Evolutionary conservation across 805 yeast species (phyloP).

Genomic region (Kazachstania africana): DNA sequence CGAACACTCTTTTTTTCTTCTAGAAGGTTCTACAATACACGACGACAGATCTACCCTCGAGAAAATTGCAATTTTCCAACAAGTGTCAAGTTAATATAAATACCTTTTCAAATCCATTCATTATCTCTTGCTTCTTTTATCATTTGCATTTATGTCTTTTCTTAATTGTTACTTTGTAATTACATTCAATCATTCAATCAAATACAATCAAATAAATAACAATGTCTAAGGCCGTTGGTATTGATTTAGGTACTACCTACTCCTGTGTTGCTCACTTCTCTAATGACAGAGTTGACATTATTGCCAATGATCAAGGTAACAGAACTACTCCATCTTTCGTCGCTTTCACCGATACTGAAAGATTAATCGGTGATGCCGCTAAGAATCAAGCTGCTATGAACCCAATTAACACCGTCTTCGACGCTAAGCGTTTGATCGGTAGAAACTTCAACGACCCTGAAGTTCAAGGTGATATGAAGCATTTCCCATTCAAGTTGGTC

Average conservation of each 20-base stretch:
- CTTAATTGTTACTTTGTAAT: no score
- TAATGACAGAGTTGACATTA: constrained; percentile 83
- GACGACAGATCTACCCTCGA: no score
- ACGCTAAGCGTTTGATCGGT: constrained; percentile 88
- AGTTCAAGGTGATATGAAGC: constrained; percentile 50
- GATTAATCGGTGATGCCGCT: constrained; percentile 40
- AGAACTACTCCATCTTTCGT: constrained; percentile 96
- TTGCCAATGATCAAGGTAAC: constrained; percentile 97
- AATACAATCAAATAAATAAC: constrained; percentile 3
- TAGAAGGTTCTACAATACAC: no score
- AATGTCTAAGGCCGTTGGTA: constrained; percentile 43
- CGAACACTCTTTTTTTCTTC: no score
- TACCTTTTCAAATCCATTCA: no score
- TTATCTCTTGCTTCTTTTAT: no score
- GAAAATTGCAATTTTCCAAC: no score
- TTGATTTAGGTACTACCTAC: constrained; percentile 95
- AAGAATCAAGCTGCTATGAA: constrained; percentile 98
- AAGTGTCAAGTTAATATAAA: no score
- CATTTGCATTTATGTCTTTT: no score
- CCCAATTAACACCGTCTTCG: constrained; percentile 87
- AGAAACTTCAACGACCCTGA: constrained; percentile 49
- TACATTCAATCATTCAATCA: no score
- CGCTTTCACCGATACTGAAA: constrained; percentile 87
- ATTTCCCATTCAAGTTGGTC: constrained; percentile 76
- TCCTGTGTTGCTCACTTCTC: constrained; percentile 89